Evolutionary conservation across 2,329 filamentous ascomycete genomes (phyloP).

Genomic region (Exophiala sp.): DNA sequence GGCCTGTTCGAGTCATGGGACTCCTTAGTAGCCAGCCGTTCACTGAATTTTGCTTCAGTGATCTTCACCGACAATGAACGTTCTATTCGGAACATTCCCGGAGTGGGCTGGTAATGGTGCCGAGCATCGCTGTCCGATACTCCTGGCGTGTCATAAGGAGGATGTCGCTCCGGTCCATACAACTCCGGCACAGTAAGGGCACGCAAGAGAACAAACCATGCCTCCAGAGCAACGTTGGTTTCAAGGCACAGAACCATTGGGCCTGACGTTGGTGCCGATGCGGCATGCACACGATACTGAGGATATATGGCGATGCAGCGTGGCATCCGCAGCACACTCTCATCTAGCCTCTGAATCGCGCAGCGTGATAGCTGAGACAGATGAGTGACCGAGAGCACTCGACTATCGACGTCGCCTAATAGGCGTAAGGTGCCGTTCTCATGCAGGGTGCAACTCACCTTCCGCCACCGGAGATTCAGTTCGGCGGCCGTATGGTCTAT

Average conservation of each 20-base stretch:
- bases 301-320: slow-evolving; percentile 95
- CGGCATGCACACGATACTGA: slow-evolving; percentile 72
- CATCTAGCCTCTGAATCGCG: slow-evolving; percentile 83
- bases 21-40: slow-evolving; percentile 14
- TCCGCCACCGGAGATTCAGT: slow-evolving; percentile 59
- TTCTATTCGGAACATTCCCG: slow-evolving; percentile 63
- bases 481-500: slow-evolving; percentile 45
- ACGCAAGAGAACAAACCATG: slow-evolving; percentile 88
- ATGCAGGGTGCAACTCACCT: slow-evolving; percentile 85
- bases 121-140: slow-evolving; percentile 40
- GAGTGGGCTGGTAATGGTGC: slow-evolving; percentile 34
- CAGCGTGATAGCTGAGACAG: slow-evolving; percentile 82
- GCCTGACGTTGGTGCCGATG: slow-evolving; percentile 68
- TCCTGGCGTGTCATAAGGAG: slow-evolving; percentile 25
- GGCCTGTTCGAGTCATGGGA: slow-evolving; percentile 13
- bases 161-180: slow-evolving; percentile 59
- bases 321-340: slow-evolving; percentile 84
- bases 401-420: slow-evolving; percentile 76
- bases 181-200: slow-evolving; percentile 90
- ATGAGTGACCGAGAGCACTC: slow-evolving; percentile 74
- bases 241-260: slow-evolving; percentile 87
- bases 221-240: slow-evolving; percentile 83
- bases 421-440: slow-evolving; percentile 94
- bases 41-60: slow-evolving; percentile 54
- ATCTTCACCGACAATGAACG: slow-evolving; percentile 54